Conservation (phyloP, 1,284 basidiomycete genomes). For the Porogramme epimiltina region DNA sequence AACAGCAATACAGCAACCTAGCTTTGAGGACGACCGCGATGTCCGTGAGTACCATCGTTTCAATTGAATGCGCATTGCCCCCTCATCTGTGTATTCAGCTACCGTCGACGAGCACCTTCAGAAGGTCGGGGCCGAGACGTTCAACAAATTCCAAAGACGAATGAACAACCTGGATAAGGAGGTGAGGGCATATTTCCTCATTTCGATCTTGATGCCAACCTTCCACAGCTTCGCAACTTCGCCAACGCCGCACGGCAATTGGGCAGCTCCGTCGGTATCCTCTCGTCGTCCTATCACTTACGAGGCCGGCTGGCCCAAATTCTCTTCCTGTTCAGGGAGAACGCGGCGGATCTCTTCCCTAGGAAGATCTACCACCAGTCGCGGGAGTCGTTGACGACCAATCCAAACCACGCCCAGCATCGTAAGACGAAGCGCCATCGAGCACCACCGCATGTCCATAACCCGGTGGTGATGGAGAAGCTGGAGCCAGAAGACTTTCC, state of each 20-base stretch:
- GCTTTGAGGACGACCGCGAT: constrained; percentile 62
- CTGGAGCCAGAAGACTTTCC: constrained; percentile 68
- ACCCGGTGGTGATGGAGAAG: constrained; percentile 53
- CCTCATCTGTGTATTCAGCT: constrained; percentile 37
- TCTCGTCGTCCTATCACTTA: constrained; percentile 68
- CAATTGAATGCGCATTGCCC: background rate
- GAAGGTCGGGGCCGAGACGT: constrained; percentile 60
- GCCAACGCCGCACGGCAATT: constrained; percentile 73
- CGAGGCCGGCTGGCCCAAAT: constrained; percentile 68
- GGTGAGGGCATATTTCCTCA: constrained; percentile 34
- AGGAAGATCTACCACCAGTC: constrained; percentile 53
- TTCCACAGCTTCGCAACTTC: constrained; percentile 63
- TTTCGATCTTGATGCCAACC: background rate
- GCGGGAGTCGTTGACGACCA: constrained; percentile 42
- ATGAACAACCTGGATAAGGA: constrained; percentile 67
- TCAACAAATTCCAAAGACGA: constrained; percentile 61
- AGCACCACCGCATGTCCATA: constrained; percentile 46
- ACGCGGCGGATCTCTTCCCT: constrained; percentile 71
- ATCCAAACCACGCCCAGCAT: constrained; percentile 34
- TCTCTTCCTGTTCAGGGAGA: constrained; percentile 66
- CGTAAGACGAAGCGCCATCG: constrained; percentile 32
- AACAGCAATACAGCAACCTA: constrained; percentile 38
- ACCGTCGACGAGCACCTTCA: constrained; percentile 69
- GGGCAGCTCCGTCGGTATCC: constrained; percentile 71
- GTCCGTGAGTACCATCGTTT: constrained; percentile 51